Evolutionary conservation across 805 yeast genomes (phyloP), one percentile per base, ranked within the genome.

Genomic region (Candida vaughaniae): DNA sequence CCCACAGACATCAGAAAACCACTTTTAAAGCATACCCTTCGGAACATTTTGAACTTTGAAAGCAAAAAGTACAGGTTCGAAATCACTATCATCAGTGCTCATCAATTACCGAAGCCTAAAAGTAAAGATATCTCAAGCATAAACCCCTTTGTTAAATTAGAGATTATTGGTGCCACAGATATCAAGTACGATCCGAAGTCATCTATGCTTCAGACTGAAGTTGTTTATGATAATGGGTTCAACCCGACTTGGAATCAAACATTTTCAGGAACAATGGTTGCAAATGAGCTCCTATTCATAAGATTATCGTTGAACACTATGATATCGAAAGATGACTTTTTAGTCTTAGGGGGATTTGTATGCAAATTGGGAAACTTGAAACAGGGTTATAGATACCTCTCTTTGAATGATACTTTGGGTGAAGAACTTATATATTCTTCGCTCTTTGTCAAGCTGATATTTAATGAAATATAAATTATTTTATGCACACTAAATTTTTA

Each of bases 371-470:
- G 69, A n/a, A 72, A 79, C 43, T 53, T 93, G 45, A 80, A 78
- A 31, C 69, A 72, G 35, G 99, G 99, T 0, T 93, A 82, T 58
- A 71, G 97, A 33, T 93, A 88, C 53, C 58, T 89, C 11, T 88
- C 90, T 0, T 59, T 93, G 10, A 78, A 75, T 52, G 96, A 87
- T 56, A 49, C 70, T 18, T 78, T 80, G 43, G 98, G 99, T 2
- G 96, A 90, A 55, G 87, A 82, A 51, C 58, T 69, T 28, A 60
- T 75, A 12, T 73, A 73, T 47, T 71, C 80, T 6, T 67, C 73
- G n/a, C 46, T 78, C 16, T 72, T 78, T 48, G 64, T 76, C 23
- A 25, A 31, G 16, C 18, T 39, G 10, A n/a, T 19, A 5, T 33
- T 32, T 25, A 16, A 37, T n/a, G 22, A 35, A 14, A 10, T 19